phyloP scores from a whole-genome alignment of 1,284 basidiomycete genomes.

The Ustilago curta region DNA sequence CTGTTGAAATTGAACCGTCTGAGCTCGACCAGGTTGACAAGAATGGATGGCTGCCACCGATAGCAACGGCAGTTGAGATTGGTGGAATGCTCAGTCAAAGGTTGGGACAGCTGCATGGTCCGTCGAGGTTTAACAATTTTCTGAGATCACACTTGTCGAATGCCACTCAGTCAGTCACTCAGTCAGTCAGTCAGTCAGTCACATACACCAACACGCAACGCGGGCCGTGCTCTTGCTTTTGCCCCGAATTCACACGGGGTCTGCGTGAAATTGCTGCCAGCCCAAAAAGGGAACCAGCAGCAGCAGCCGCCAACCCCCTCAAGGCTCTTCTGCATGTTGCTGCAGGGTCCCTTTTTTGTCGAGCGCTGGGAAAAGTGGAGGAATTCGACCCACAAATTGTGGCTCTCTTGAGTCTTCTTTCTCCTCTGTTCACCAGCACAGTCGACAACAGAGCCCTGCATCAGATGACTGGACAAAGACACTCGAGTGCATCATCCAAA shows the following conservation, averaged over 20 bases:
- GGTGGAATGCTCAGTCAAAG: not conserved
- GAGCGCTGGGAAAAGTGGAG: not conserved
- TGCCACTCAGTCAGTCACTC: too few species aligned
- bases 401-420: not conserved
- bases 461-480: too few species aligned
- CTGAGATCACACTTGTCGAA: constrained; percentile 3
- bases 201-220: not conserved
- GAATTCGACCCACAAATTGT: not conserved
- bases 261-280: not conserved
- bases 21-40: not conserved
- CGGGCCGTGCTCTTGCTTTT: not conserved
- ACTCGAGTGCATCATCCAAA: too few species aligned
- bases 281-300: too few species aligned
- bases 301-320: constrained; percentile 1
- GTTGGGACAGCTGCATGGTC: not conserved
- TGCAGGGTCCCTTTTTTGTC: constrained; percentile 22
- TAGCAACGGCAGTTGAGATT: not conserved
- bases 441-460: too few species aligned
- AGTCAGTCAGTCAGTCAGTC: too few species aligned
- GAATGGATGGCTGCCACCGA: not conserved
- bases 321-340: constrained; percentile 7
- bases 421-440: too few species aligned
- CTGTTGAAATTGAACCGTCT: not conserved
- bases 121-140: not conserved
- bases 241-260: not conserved